phyloP scores from a whole-genome alignment of 1,284 basidiomycete genomes.

The Apiotrichum sp. region DNA sequence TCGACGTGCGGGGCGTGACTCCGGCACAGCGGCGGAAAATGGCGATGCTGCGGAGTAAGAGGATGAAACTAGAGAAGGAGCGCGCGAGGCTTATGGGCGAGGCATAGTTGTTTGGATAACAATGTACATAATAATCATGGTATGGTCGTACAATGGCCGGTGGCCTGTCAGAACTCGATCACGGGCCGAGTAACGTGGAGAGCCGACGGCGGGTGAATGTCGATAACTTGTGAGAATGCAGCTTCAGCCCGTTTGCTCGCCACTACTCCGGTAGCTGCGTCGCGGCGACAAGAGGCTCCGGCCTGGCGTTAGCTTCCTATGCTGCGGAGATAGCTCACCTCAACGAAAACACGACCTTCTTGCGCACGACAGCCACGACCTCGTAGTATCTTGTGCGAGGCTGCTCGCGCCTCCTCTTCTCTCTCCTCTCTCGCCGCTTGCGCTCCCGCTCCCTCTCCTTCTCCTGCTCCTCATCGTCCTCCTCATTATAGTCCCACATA shows the following conservation, averaged over 20 bases:
- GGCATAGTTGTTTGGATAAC: too few species aligned
- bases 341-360: conserved; percentile 45
- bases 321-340: conserved; percentile 22
- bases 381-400: conserved; percentile 40
- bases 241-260: background rate
- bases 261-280: conserved; percentile 35
- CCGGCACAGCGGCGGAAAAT: conserved; percentile 36
- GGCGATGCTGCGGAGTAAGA: conserved; percentile 34
- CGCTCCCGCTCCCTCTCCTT: conserved; percentile 10
- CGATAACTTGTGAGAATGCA: background rate
- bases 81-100: conserved; percentile 20
- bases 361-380: conserved; percentile 43
- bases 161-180: too few species aligned
- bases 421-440: conserved; percentile 6
- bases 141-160: too few species aligned
- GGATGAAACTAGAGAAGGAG: conserved; percentile 41
- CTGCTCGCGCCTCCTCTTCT: conserved; percentile 6
- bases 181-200: too few species aligned
- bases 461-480: conserved; percentile 21
- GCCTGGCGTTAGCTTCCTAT: conserved; percentile 19
- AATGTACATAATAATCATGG: too few species aligned
- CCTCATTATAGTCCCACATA: conserved; percentile 6
- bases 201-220: too few species aligned
- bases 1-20: conserved; percentile 32
- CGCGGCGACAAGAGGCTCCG: conserved; percentile 45